These are phyloP conservation scores for Aspergillus ellipticus DNA, from an alignment of 495 filamentous ascomycete genomes.

Conservation along the genomic window DNA sequence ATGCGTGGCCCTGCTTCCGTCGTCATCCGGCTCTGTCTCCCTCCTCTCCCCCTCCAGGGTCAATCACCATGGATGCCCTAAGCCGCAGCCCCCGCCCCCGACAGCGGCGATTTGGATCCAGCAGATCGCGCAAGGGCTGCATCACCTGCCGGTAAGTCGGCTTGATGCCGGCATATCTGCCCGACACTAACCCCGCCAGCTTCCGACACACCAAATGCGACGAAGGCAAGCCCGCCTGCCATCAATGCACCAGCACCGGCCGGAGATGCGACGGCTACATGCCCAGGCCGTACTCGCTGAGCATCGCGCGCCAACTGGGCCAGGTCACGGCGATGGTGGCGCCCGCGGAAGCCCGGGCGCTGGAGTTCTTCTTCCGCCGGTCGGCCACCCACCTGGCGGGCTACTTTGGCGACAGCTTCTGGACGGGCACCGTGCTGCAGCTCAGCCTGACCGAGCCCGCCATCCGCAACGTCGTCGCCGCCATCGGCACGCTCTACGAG, in stretches of 20 bases:
- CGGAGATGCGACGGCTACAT: constrained; percentile 34
- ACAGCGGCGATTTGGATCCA: background rate
- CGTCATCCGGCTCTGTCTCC: too few relatives aligned
- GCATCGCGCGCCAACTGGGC: constrained; percentile 3
- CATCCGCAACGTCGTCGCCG: constrained; percentile 60
- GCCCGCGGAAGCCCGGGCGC: constrained; percentile 9
- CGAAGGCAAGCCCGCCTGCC: constrained; percentile 25
- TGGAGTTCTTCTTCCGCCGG: constrained; percentile 17
- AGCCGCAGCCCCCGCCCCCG: too few relatives aligned
- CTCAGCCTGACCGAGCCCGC: constrained; percentile 56
- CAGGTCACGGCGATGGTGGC: constrained; percentile 7
- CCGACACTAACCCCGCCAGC: constrained; percentile 5
- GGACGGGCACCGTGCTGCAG: constrained; percentile 50
- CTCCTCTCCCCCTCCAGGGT: too few relatives aligned
- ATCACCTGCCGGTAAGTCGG: constrained; percentile 33
- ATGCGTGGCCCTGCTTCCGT: too few relatives aligned
- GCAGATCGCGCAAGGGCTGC: constrained; percentile 17
- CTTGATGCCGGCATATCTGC: too few relatives aligned
- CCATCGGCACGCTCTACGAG: constrained; percentile 60
- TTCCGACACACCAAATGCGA: constrained; percentile 30
- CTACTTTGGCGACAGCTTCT: constrained; percentile 58
- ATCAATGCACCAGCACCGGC: constrained; percentile 31
- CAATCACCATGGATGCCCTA: too few relatives aligned
- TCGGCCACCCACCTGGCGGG: constrained; percentile 54
- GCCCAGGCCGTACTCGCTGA: background rate